These are phyloP conservation scores for Rhizopus delemar DNA, from an alignment of 371 early-diverging fungal species.

Conservation along the genomic window DNA sequence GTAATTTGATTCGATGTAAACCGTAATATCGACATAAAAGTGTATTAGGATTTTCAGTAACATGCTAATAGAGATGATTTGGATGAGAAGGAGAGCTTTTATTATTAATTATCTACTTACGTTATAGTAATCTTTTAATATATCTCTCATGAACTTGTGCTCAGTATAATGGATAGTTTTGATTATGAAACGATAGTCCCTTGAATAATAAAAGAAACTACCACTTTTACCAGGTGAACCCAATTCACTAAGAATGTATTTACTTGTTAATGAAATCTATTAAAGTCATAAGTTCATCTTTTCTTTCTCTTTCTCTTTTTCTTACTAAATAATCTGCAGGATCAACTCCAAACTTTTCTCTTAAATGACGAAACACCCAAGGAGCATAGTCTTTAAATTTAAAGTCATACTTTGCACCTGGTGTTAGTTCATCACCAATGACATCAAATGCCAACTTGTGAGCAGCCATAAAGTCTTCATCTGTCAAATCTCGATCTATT, in stretches of 20 bases:
- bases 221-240: conserved; percentile 97
- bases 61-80: conserved; percentile 59
- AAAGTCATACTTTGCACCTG: conserved; percentile 94
- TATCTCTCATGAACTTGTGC: conserved; percentile 89
- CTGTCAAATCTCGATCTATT: conserved; percentile 64
- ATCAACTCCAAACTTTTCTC: conserved; percentile 88
- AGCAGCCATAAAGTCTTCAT: conserved; percentile 82
- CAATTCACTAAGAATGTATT: conserved; percentile 94
- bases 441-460: conserved; percentile 95
- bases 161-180: conserved; percentile 96
- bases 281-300: conserved; percentile 2
- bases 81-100: background rate
- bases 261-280: conserved; percentile 90
- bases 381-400: conserved; percentile 99
- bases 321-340: conserved; percentile 91
- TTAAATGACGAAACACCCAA: conserved; percentile 90
- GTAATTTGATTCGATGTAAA: conserved; percentile 93
- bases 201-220: conserved; percentile 95
- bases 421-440: conserved; percentile 91
- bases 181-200: conserved; percentile 97
- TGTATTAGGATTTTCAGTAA: conserved; percentile 87
- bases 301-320: background rate
- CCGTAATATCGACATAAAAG: conserved; percentile 93
- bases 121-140: conserved; percentile 84
- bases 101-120: conserved; percentile 33